phyloP scores from a whole-genome alignment of 352 stramenopile species.

The Globisporangium polare region DNA sequence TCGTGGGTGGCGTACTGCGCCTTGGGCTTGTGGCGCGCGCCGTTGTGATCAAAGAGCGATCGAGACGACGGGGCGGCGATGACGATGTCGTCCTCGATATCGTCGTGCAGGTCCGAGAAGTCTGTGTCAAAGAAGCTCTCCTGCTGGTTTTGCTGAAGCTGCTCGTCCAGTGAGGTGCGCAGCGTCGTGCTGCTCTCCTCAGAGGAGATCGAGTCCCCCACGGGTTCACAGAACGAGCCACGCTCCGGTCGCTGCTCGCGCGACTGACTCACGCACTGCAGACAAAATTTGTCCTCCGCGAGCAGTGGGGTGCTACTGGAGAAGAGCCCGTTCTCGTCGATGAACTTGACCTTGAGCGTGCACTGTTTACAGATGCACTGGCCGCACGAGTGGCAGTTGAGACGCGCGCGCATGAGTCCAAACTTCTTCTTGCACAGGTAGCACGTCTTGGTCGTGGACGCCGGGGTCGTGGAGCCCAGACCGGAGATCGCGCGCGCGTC shows the following conservation, averaged over 20 bases:
- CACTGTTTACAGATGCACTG: constrained; percentile 9
- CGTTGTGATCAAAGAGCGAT: neutral
- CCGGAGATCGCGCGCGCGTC: constrained; percentile 8
- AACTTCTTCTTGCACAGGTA: constrained; percentile 18
- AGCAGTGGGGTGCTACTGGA: neutral
- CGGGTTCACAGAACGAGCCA: neutral
- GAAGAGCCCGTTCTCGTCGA: constrained; percentile 5
- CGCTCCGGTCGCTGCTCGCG: constrained; percentile 1
- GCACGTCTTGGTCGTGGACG: constrained; percentile 7
- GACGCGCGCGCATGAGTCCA: constrained; percentile 8
- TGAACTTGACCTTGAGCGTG: constrained; percentile 11
- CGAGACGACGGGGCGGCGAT: no score
- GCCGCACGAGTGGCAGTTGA: constrained; percentile 11
- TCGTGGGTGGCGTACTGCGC: neutral
- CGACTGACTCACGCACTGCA: constrained; percentile 5
- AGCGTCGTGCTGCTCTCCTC: constrained; percentile 7
- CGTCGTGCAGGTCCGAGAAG: constrained; percentile 8
- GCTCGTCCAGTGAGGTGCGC: neutral
- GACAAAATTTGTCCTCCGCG: constrained; percentile 8
- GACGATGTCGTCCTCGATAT: neutral
- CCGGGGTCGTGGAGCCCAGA: neutral
- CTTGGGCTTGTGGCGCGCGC: neutral
- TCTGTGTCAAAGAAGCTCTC: neutral
- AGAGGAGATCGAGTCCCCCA: constrained; percentile 5
- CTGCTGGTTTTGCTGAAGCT: neutral